Evolutionary conservation across 179 eudicot species (phyloP), one percentile per base, ranked within the genome.

Genomic region (Pouteria campechiana): DNA sequence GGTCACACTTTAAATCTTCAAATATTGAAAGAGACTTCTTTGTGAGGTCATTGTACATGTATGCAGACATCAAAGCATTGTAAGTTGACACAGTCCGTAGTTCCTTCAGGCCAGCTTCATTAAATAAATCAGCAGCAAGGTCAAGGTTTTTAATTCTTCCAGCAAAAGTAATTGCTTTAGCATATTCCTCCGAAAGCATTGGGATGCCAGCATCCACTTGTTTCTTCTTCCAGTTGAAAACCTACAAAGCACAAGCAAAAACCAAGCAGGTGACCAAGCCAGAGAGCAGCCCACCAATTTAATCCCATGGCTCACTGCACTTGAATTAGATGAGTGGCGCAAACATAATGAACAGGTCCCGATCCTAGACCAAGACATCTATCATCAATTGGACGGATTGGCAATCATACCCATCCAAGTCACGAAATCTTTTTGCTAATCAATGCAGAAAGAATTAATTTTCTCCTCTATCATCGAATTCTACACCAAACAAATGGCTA

Each of bases 21-120:
- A 81, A 86, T 32, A 86, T 22, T 32, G 51, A 39, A 36, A 70
- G 92, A 40, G 90, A 82, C 48, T 70, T 73, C n/a, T 58, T 60
- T 32, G 61, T 30, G 15, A 58, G 30, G 21, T 78, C 76, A 48
- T 69, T 81, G 27, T 8, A 30, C 81, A 57, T 72, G 52, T 72
- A 82, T 36, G 70, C 84, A 41, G 62, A 57, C 87, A 90, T 81
- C 35, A 90, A 74, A 6, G 98, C 83, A 46, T 90, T 90, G 55
- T 76, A 81, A 1, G 65, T 63, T 17, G 73, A 51, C 5, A 75
- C 36, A 33, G 63, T 44, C 38, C 68, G 74, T 3, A 64, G 31
- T 15, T 51, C 29, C 16, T 56, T 74, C 20, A 64, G 59, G 7
- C 54, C 38, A 52, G 95, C 94, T 60, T 86, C 90, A 3, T 48